Evolutionary conservation across 331 rosid genomes (phyloP), one percentile per base, ranked within the genome.

Genomic region (Phaseolus coccineus): DNA sequence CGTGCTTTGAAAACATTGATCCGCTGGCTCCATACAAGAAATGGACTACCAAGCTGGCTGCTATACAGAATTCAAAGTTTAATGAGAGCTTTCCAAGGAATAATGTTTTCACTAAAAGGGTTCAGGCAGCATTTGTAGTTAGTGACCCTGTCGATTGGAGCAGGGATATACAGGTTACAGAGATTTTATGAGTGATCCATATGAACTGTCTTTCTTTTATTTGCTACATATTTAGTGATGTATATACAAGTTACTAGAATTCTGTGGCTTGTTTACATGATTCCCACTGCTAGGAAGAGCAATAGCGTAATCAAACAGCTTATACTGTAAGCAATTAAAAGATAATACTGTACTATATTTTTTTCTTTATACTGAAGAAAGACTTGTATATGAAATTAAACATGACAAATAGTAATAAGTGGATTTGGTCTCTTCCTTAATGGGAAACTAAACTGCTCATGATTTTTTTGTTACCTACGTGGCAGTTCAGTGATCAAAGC

Each of bases 61-160:
- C 76, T 78, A 30, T 82, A 77, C 81, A 73, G 73, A 74, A 74
- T 80, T 77, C 80, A 64, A 78, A 77, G 53, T 77, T 75, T 37
- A 66, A 82, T 80, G 80, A 61, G 52, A 48, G 74, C 28, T 35
- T 68, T 69, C 48, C 74, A 33, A 85, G 59, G 82, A 77, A 81
- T 47, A 83, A 80, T 77, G 87, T 91, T 72, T 74, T 61, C 78
- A 87, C 92, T 4, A 75, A 91, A 84, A 90, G 96, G 85, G 96
- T 92, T 85, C 84, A 79, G 73, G 99, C 97, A 6, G 94, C 85
- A 30, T 95, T 95, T 80, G 8, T 95, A 24, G 88, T 95, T 62
- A 95, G 99, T 63, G 97, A 95, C 79, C 87, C 99, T 82, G 92
- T 91, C 78, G 97, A 92, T 81, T 95, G 99, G 99, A 90, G 99